These are phyloP conservation scores for Fusarium sp. DNA, from an alignment of 2,329 filamentous ascomycete genomes.

Conservation along the genomic window DNA sequence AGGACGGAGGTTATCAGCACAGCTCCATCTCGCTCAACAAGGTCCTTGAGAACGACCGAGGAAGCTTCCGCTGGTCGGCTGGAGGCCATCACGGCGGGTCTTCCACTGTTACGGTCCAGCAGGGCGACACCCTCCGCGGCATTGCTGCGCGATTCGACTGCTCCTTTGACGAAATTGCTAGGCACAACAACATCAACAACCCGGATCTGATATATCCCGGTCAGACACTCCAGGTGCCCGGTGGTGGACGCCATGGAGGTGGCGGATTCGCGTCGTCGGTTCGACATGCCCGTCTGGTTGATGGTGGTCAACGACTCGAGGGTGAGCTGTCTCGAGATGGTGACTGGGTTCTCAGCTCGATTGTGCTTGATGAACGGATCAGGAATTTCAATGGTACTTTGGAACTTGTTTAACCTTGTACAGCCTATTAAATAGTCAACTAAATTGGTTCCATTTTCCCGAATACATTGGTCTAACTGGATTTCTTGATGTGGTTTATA, in stretches of 20 bases:
- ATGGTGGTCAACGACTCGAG: slow-evolving; percentile 51
- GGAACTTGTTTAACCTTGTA: slow-evolving; percentile 19
- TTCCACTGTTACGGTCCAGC: slow-evolving; percentile 52
- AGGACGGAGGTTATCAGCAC: slow-evolving; percentile 49
- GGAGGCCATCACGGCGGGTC: slow-evolving; percentile 41
- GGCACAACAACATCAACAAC: slow-evolving; percentile 54
- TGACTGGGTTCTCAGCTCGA: slow-evolving; percentile 47
- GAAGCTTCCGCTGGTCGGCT: slow-evolving; percentile 52
- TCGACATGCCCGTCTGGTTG: slow-evolving; percentile 51
- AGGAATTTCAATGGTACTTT: slow-evolving; percentile 48
- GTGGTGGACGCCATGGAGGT: slow-evolving; percentile 32
- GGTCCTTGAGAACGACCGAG: slow-evolving; percentile 51
- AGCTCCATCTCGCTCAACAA: slow-evolving; percentile 52
- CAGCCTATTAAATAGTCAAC: not conserved
- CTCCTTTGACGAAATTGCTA: slow-evolving; percentile 54
- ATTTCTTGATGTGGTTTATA: too few species aligned
- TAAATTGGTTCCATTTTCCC: too few species aligned
- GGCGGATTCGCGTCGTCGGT: slow-evolving; percentile 51
- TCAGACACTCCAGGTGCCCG: slow-evolving; percentile 53
- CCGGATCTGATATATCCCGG: slow-evolving; percentile 57
- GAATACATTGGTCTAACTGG: not conserved
- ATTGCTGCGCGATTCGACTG: slow-evolving; percentile 51
- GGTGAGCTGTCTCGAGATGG: slow-evolving; percentile 49
- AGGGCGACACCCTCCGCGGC: slow-evolving; percentile 55
- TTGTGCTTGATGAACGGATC: slow-evolving; percentile 51